Conservation (phyloP, 2,329 filamentous ascomycete species). For the Fusarium transvaalense region DNA sequence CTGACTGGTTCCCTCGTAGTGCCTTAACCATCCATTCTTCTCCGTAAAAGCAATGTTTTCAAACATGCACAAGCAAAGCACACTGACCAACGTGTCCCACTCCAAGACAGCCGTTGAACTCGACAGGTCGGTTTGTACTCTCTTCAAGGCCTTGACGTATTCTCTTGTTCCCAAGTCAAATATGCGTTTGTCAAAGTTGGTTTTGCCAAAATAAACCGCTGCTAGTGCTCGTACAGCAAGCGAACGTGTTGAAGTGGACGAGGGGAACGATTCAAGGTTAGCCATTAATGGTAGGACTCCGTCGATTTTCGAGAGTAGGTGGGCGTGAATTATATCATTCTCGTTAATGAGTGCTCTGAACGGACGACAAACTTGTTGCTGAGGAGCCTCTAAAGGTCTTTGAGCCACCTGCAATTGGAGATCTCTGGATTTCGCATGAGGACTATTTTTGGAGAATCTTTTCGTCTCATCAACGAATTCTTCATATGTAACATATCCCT, state of each 20-base stretch:
- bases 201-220: slow-evolving; percentile 25
- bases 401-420: not conserved
- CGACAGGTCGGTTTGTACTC: not conserved
- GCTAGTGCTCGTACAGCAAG: slow-evolving; percentile 19
- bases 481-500: slow-evolving; percentile 4
- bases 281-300: slow-evolving; percentile 15
- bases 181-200: not conserved
- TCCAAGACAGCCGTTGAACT: not conserved
- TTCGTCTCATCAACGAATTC: slow-evolving; percentile 27
- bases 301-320: slow-evolving; percentile 12
- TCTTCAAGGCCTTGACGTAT: slow-evolving; percentile 3
- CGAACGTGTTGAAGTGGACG: not conserved
- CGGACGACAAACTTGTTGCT: not conserved
- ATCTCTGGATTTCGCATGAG: rapidly evolving
- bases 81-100: slow-evolving; percentile 27
- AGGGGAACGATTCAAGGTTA: not conserved
- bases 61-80: slow-evolving; percentile 26
- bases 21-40: slow-evolving; percentile 16
- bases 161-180: slow-evolving; percentile 12
- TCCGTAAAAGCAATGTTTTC: slow-evolving; percentile 25
- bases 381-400: rapidly evolving
- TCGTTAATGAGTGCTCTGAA: not conserved
- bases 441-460: not conserved
- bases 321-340: slow-evolving; percentile 7
- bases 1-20: slow-evolving; percentile 23